Evolutionary conservation across 1,284 basidiomycete genomes (phyloP), one percentile per base, ranked within the genome.

Genomic region (Lentinus polychrous): DNA sequence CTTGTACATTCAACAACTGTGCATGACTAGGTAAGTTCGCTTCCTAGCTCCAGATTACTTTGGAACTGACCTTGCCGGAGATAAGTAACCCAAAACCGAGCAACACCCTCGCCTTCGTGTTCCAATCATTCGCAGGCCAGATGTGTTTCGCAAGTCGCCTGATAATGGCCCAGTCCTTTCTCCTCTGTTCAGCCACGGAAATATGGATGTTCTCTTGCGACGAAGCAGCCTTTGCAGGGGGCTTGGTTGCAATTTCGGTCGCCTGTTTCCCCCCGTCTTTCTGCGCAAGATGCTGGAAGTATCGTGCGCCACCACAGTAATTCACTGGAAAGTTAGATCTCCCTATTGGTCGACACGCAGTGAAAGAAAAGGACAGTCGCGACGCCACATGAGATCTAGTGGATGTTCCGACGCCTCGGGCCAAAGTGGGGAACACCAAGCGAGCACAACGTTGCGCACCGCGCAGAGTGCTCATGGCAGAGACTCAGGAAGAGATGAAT

Each of bases 1-100:
- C 94, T 75, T 98, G 95, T 0, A 99, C 95, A 63, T 98, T 99
- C 50, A 98, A 71, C 23, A 96, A 69, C 64, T 66, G 35, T 23
- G 31, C 24, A 36, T 15, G 32, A 22, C n/a, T 39, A 10, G 15
- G 14, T 6, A 14, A 27, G 34, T 11, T 15, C 27, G 23, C 27
- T 27, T 27, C 10, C 27, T 17, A 18, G 12, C 22, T 37, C 23
- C 14, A 38, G 40, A 34, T 44, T 27, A 18, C 35, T 5, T 22
- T 34, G 36, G 23, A 20, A 62, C 69, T 46, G 52, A 94, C 90
- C 78, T 99, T 99, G 47, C 92, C 94, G 5, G 79, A 74, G 33
- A 98, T 74, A 33, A 99, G 73, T 48, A 99, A 68, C 0, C 72
- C 76, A 42, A 99, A 78, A 0, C 96, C 96, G 4, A 90, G 65